phyloP scores from a whole-genome alignment of 2,329 filamentous ascomycete species.

The Grosmannia huntii region DNA sequence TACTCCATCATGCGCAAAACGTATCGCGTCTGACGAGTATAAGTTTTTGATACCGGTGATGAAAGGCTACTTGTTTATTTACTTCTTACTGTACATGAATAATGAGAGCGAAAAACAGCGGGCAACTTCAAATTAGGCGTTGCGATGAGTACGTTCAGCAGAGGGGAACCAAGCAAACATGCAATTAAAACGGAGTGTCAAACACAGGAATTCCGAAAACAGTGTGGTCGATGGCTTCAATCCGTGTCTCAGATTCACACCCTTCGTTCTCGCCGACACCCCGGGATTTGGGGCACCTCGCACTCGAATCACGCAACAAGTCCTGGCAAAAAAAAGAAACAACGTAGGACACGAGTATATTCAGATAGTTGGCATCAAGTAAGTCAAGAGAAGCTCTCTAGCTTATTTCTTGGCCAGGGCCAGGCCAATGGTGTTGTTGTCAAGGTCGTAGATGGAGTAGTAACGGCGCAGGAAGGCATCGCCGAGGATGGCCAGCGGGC shows the following conservation, averaged over 20 bases:
- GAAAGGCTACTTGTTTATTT: neutral
- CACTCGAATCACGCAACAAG: neutral
- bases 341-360: neutral
- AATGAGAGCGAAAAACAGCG: neutral
- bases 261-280: neutral
- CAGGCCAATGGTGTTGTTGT: slow-evolving; percentile 76
- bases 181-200: neutral
- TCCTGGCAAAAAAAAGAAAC: neutral
- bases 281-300: neutral
- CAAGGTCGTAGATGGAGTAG: slow-evolving; percentile 95
- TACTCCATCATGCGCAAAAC: too few species aligned
- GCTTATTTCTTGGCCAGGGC: slow-evolving; percentile 58
- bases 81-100: neutral
- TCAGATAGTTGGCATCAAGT: neutral
- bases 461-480: slow-evolving; percentile 74
- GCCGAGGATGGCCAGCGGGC: slow-evolving; percentile 87
- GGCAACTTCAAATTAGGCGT: neutral
- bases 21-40: too few species aligned
- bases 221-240: neutral
- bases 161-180: neutral
- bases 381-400: neutral
- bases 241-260: neutral
- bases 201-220: neutral
- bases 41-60: neutral
- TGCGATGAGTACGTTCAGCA: neutral